Percentiles rank a stretch among this genome's conserved stretches.
Conservation (phyloP, 768 basidiomycete genomes). For the Lanmaoa pseudosensibilis region DNA sequence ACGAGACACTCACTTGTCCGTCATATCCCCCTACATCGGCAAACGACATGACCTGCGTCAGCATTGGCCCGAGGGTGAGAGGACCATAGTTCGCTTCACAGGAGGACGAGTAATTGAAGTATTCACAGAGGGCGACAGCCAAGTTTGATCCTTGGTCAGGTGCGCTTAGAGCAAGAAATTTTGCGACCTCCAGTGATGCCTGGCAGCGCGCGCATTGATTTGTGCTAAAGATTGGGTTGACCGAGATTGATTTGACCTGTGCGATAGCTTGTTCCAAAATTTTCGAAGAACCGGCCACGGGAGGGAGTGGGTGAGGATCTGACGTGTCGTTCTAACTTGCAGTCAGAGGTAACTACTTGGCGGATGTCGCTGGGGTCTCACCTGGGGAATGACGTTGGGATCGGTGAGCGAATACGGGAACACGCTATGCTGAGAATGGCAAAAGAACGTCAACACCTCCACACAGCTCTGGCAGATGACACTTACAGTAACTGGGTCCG, state of each 20-base stretch:
- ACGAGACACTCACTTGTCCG: constrained; percentile 51
- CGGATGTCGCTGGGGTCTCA: constrained; percentile 1
- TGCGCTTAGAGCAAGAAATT: constrained; percentile 64
- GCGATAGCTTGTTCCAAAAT: constrained; percentile 53
- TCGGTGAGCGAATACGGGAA: constrained; percentile 65
- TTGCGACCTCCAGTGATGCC: constrained; percentile 59
- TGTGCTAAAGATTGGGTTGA: constrained; percentile 52
- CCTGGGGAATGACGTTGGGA: constrained; percentile 57
- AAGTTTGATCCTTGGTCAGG: constrained; percentile 60
- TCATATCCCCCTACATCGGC: constrained; percentile 73
- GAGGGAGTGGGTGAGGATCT: constrained; percentile 69
- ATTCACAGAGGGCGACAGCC: constrained; percentile 58
- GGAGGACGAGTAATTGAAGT: constrained; percentile 50
- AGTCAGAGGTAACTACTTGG: background rate
- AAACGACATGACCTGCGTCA: constrained; percentile 72
- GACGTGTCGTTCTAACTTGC: constrained; percentile 47
- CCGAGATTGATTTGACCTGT: constrained; percentile 56
- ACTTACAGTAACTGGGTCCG: constrained; percentile 65
- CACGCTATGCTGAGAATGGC: constrained; percentile 45
- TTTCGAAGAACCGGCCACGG: constrained; percentile 44
- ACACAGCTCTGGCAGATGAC: background rate
- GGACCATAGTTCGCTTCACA: constrained; percentile 52
- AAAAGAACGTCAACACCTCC: background rate
- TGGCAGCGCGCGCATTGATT: constrained; percentile 61
- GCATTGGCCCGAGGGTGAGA: constrained; percentile 52